These are phyloP conservation scores for Trichosporon sp. DNA, from an alignment of 1,284 basidiomycete genomes.

Conservation along the genomic window DNA sequence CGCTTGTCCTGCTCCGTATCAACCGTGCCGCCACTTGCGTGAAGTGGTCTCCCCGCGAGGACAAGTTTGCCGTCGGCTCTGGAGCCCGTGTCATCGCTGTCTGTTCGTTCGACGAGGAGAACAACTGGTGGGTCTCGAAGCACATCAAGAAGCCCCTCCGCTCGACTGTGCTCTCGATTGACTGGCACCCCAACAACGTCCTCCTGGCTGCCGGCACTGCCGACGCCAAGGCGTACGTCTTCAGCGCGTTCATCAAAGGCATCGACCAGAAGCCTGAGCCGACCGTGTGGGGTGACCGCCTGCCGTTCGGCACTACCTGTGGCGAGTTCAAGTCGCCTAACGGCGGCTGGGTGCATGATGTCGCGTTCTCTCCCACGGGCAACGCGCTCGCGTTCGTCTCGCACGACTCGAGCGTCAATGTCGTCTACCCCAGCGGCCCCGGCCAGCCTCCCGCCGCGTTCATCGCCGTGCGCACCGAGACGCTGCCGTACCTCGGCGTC, in stretches of 20 bases:
- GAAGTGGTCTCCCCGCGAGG: slow-evolving; percentile 93
- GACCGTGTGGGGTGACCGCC: slow-evolving; percentile 91
- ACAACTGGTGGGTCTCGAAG: slow-evolving; percentile 99
- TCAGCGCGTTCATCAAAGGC: slow-evolving; percentile 98
- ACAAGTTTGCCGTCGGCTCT: slow-evolving; percentile 97
- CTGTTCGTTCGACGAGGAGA: slow-evolving; percentile 92
- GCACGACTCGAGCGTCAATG: slow-evolving; percentile 82
- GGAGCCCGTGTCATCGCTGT: slow-evolving; percentile 91
- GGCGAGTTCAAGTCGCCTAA: slow-evolving; percentile 84
- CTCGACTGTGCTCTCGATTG: slow-evolving; percentile 86
- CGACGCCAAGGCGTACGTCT: slow-evolving; percentile 94
- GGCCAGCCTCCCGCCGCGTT: slow-evolving; percentile 53
- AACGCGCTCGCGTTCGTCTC: slow-evolving; percentile 87
- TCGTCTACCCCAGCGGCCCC: slow-evolving; percentile 77
- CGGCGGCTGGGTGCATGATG: slow-evolving; percentile 95
- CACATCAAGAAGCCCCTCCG: slow-evolving; percentile 95
- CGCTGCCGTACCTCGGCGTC: slow-evolving; percentile 75
- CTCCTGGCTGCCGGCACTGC: slow-evolving; percentile 89
- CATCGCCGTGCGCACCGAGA: slow-evolving; percentile 67
- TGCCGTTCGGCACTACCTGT: slow-evolving; percentile 96
- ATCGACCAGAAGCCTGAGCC: slow-evolving; percentile 91
- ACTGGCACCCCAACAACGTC: slow-evolving; percentile 98
- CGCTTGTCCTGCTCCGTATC: slow-evolving; percentile 89
- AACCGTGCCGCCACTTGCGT: slow-evolving; percentile 95
- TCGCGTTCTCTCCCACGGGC: slow-evolving; percentile 92